Base-by-base conservation (phyloP, 1,284 basidiomycete species). In the Microstroma glucosiphilum region DNA sequence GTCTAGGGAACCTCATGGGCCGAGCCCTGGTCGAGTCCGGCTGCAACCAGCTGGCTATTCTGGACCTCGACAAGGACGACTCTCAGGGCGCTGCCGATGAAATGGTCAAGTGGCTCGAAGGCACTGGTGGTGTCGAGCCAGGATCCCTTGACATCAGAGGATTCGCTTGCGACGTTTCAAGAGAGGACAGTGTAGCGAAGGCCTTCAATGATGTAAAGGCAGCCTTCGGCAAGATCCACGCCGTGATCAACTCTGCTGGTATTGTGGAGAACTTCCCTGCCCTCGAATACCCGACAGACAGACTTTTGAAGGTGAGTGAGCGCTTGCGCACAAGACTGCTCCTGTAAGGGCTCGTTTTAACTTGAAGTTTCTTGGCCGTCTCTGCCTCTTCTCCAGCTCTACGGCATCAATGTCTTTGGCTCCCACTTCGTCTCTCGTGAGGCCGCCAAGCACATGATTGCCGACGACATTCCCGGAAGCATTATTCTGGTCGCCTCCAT, bases 361-460 rank as follows among this genome's bases (percentile, higher is more conserved):
- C n/a, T n/a, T n/a, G n/a, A n/a, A n/a, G n/a, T n/a, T n/a, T n/a
- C n/a, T n/a, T n/a, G n/a, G 9, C 30, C 30, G 30, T 37, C 30
- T 37, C 30, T 37, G 30, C 40, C n/a, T 21, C 7, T 42, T 21
- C 6, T 19, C 40, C 37, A 59, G 77, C 82, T 97, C 59, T 89
- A 89, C 75, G 91, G 92, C 76, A 87, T 96, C 83, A 96, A 97
- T 79, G 89, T 97, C 60, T 90, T 94, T 78, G 92, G 92, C 58
- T 85, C 72, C 25, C 76, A 72, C 61, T 94, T 88, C 82, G 94
- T 92, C 40, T 93, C 94, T 2, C 87, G 92, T 30, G 92, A 96
- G 80, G 92, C 90, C 1, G 91, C 91, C 62, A 83, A 83, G 76
- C 78, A 80, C 69, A 85, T 85, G 84, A 76, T 81, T 23, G 71